A percentile compares a stretch with the other conserved stretches of the same genome.
Conservation (phyloP, 257 asterid species). For the Ballota nigra region DNA sequence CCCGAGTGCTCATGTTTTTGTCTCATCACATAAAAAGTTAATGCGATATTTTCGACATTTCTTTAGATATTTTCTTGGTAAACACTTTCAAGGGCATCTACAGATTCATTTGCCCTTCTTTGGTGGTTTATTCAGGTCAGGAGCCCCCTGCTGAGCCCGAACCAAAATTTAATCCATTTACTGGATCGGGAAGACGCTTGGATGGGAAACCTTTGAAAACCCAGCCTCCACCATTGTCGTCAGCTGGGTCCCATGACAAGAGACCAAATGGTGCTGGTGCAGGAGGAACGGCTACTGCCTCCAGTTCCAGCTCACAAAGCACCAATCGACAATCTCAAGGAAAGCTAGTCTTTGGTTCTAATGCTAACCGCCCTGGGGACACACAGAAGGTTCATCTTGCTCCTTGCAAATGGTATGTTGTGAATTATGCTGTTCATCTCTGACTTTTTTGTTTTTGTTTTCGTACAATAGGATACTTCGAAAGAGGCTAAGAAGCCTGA, state of each 20-base stretch:
- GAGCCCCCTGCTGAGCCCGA: conserved; percentile 59
- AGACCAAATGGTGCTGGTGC: conserved; percentile 34
- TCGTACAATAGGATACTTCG: conserved; percentile 45
- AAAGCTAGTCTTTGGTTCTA: conserved; percentile 91
- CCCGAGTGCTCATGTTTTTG: not conserved
- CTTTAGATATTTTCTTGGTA: not conserved
- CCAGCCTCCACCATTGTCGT: conserved; percentile 51
- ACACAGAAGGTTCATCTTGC: conserved; percentile 49
- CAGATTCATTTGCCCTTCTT: not conserved
- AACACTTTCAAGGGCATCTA: not conserved
- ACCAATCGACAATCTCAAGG: conserved; percentile 78
- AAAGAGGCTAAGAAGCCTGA: conserved; percentile 71
- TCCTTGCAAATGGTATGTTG: not conserved
- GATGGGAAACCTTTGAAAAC: conserved; percentile 76
- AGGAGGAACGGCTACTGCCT: conserved; percentile 44
- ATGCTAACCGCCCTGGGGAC: conserved; percentile 47
- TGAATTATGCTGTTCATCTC: not conserved
- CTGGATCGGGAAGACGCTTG: conserved; percentile 79
- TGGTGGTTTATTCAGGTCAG: conserved; percentile 37
- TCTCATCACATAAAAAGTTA: not conserved
- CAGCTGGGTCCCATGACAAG: conserved; percentile 53
- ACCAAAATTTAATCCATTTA: conserved; percentile 83
- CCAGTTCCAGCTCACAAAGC: conserved; percentile 62
- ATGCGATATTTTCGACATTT: not conserved
- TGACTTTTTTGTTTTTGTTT: conserved; percentile 14